Conservation (phyloP, 2,329 filamentous ascomycete species). For the Cladophialophora exuberans region DNA sequence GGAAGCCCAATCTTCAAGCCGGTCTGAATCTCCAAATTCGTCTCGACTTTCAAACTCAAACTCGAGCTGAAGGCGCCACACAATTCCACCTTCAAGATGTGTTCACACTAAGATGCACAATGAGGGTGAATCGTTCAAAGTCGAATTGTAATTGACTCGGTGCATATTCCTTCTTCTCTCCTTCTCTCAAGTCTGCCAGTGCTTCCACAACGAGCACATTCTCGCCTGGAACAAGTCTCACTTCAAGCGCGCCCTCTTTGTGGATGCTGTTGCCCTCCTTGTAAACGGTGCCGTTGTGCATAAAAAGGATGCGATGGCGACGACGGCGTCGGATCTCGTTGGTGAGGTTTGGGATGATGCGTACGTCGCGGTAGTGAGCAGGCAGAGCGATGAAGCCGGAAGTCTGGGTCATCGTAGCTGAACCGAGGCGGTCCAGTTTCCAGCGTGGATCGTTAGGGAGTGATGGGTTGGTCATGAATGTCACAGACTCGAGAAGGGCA, state of each 20-base stretch:
- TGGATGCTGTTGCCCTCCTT: slow-evolving; percentile 41
- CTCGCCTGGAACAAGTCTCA: slow-evolving; percentile 69
- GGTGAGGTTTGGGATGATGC: slow-evolving; percentile 51
- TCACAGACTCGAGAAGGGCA: slow-evolving; percentile 69
- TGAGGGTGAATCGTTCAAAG: slow-evolving; percentile 62
- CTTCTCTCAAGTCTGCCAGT: slow-evolving; percentile 67
- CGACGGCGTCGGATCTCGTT: slow-evolving; percentile 23
- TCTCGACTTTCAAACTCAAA: not conserved
- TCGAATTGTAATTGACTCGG: slow-evolving; percentile 66
- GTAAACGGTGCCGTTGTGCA: slow-evolving; percentile 25
- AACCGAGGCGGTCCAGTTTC: slow-evolving; percentile 66
- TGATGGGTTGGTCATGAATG: slow-evolving; percentile 67
- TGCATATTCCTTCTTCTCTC: slow-evolving; percentile 57
- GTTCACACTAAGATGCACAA: slow-evolving; percentile 20
- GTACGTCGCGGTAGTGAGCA: slow-evolving; percentile 70
- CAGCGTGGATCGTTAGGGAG: slow-evolving; percentile 63
- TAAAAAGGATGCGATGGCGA: slow-evolving; percentile 27
- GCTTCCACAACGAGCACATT: slow-evolving; percentile 80
- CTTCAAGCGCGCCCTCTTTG: slow-evolving; percentile 73
- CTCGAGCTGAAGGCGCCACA: too few species aligned
- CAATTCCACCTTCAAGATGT: too few species aligned
- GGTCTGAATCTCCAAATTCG: too few species aligned
- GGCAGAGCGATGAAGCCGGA: slow-evolving; percentile 70
- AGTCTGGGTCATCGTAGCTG: slow-evolving; percentile 68
- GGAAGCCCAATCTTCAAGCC: too few species aligned